Percentiles rank a stretch among this genome's conserved stretches.
Conservation (phyloP, 2,329 filamentous ascomycete species). For the Periconia macrospinosa region DNA sequence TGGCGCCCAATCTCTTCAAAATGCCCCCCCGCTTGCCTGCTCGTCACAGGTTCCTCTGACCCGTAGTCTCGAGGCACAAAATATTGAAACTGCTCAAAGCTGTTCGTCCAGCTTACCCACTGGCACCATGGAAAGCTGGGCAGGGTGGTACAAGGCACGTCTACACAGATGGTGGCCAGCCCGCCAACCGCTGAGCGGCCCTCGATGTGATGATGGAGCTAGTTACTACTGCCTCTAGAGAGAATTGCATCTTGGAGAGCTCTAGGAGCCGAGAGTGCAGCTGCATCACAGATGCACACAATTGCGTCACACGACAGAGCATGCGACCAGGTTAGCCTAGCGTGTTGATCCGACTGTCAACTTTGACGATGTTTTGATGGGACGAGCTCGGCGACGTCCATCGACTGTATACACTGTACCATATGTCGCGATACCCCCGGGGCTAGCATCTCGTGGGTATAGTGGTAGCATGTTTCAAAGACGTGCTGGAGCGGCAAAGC, state of each 20-base stretch:
- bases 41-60: background rate
- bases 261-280: background rate
- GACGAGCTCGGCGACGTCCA: background rate
- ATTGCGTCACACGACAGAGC: background rate
- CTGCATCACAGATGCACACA: background rate
- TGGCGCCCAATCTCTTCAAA: background rate
- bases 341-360: background rate
- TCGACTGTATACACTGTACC: background rate
- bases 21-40: background rate
- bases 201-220: background rate
- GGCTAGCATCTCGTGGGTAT: background rate
- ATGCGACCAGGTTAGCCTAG: background rate
- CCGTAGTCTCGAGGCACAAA: background rate
- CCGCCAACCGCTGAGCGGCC: background rate
- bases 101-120: background rate
- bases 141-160: background rate
- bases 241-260: background rate
- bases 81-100: background rate
- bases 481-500: slow-evolving; percentile 9
- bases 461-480: background rate
- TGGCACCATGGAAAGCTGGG: background rate
- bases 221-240: too few relatives aligned
- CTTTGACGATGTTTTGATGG: background rate
- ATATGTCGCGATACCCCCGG: background rate
- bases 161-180: background rate